phyloP scores from a whole-genome alignment of 495 filamentous ascomycete genomes.

The Cetradonia linearis region DNA sequence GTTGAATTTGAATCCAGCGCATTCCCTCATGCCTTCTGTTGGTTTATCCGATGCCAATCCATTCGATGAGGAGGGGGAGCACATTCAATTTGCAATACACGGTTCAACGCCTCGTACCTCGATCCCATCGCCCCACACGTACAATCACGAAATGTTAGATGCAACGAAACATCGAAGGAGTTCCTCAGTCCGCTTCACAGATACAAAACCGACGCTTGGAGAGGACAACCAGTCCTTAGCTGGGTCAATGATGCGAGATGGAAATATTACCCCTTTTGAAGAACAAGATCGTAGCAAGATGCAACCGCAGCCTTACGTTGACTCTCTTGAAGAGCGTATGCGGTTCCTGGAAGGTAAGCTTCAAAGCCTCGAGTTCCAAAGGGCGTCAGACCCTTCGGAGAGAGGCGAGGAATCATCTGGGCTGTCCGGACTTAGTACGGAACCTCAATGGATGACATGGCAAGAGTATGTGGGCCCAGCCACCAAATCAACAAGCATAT shows the following conservation, averaged over 20 bases:
- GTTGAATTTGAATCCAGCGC: no score
- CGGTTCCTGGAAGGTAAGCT: conserved; percentile 14
- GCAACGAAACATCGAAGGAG: not conserved
- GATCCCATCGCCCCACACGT: not conserved
- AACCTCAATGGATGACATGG: conserved; percentile 22
- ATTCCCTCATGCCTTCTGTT: not conserved
- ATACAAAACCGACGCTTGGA: not conserved
- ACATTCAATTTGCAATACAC: not conserved
- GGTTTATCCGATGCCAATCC: not conserved
- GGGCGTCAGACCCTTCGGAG: conserved; percentile 9
- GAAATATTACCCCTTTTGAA: not conserved
- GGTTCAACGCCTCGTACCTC: not conserved
- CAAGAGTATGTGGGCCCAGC: conserved; percentile 18
- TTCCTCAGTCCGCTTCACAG: conserved; percentile 1
- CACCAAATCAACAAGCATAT: conserved; percentile 12
- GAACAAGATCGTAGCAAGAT: conserved; percentile 7
- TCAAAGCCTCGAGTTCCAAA: conserved; percentile 8
- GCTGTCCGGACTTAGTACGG: conserved; percentile 8
- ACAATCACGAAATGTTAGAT: not conserved
- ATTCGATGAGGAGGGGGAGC: not conserved
- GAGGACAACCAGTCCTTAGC: not conserved
- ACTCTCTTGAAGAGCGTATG: conserved; percentile 13
- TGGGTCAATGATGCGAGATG: not conserved
- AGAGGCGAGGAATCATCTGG: conserved; percentile 19
- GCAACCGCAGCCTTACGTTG: conserved; percentile 1